phyloP scores from a whole-genome alignment of 78 protist species.

The Tieghemostelium lacteum region DNA sequence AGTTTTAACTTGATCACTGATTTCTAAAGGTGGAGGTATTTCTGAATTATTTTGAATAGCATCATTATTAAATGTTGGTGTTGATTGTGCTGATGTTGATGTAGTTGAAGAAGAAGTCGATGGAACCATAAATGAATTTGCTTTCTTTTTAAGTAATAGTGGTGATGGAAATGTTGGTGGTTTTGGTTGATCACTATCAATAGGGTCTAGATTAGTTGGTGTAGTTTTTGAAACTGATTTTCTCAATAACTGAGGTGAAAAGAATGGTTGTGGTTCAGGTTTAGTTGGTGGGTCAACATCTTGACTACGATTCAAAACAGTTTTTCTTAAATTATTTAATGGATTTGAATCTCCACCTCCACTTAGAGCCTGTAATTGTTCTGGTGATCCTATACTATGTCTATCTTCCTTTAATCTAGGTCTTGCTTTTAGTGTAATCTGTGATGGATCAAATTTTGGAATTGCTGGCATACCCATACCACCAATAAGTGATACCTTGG shows the following conservation, averaged over 20 bases:
- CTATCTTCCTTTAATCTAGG: conserved; percentile 34
- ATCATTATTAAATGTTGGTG: no score
- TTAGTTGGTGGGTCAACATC: not conserved
- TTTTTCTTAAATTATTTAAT: conserved; percentile 10
- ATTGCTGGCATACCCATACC: conserved; percentile 46
- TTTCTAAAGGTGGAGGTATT: no score
- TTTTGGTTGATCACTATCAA: not conserved
- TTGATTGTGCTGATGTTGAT: no score
- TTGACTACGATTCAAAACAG: not conserved
- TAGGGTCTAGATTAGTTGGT: not conserved
- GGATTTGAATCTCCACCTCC: not conserved
- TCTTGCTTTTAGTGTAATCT: conserved; percentile 12
- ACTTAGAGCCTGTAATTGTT: not conserved
- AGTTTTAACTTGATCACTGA: no score
- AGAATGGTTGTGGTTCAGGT: not conserved
- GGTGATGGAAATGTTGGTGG: not conserved
- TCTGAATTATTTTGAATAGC: no score
- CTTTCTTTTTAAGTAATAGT: conserved; percentile 2
- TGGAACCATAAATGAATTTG: not conserved
- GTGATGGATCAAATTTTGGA: conserved; percentile 72
- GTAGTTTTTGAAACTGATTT: not conserved
- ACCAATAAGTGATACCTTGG: conserved; percentile 7
- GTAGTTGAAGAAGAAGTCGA: no score
- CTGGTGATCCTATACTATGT: conserved; percentile 15
- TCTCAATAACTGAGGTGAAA: not conserved